Conservation (phyloP, 1,284 basidiomycete genomes). For the Cutaneotrichosporon mucoides region DNA sequence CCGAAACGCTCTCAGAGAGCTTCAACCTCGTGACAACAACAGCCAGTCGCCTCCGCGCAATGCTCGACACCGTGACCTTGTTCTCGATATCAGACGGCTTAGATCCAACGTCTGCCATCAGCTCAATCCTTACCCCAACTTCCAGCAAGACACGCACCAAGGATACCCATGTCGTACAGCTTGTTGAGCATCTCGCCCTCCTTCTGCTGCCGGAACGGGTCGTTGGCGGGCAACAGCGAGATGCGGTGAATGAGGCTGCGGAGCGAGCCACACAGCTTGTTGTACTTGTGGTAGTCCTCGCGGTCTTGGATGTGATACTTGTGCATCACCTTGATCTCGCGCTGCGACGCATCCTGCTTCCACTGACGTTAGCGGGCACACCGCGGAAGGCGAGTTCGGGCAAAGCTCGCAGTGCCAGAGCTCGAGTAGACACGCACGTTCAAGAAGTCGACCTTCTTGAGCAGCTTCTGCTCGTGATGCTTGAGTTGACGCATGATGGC, state of each 20-base stretch:
- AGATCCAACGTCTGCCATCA: slow-evolving; percentile 49
- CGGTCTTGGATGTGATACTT: slow-evolving; percentile 91
- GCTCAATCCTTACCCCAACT: not conserved
- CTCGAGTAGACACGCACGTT: slow-evolving; percentile 58
- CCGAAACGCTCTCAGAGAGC: slow-evolving; percentile 94
- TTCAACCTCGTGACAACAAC: slow-evolving; percentile 89
- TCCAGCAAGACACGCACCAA: slow-evolving; percentile 51
- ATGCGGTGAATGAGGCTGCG: slow-evolving; percentile 82
- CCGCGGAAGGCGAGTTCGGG: not conserved
- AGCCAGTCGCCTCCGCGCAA: slow-evolving; percentile 85
- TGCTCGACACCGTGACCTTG: slow-evolving; percentile 90
- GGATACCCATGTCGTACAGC: slow-evolving; percentile 94
- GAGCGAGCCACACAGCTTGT: slow-evolving; percentile 86
- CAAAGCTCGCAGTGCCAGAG: not conserved
- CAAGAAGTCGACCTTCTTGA: slow-evolving; percentile 92
- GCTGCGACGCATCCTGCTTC: slow-evolving; percentile 89
- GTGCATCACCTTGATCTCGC: slow-evolving; percentile 93
- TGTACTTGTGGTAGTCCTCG: slow-evolving; percentile 99
- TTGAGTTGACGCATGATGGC: slow-evolving; percentile 74
- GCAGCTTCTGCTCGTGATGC: slow-evolving; percentile 86
- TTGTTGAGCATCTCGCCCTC: slow-evolving; percentile 86
- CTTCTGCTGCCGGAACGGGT: slow-evolving; percentile 81
- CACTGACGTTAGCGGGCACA: slow-evolving; percentile 57
- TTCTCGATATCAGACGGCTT: slow-evolving; percentile 90
- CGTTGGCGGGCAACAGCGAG: slow-evolving; percentile 80